Conservation (phyloP, 805 yeast genomes). For the Torulaspora maleeae region DNA sequence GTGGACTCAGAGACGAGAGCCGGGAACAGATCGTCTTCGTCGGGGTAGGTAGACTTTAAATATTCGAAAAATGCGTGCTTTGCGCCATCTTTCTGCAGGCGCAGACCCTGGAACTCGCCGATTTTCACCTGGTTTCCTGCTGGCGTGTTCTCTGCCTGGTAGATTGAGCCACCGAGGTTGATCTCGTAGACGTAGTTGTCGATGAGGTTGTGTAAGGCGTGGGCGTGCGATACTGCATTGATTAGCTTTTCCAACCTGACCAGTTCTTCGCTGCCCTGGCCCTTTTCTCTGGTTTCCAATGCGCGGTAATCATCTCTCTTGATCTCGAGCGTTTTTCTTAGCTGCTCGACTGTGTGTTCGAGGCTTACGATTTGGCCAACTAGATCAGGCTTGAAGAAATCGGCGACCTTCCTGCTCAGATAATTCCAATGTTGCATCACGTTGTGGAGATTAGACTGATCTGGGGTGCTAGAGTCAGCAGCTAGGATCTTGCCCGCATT, state of each 20-base stretch:
- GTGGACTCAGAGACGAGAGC: conserved; percentile 26
- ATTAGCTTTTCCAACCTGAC: conserved; percentile 3
- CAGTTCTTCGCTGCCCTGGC: conserved; percentile 1
- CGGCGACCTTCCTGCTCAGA: conserved; percentile 4
- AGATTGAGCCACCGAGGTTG: conserved; percentile 22
- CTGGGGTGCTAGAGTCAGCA: background rate
- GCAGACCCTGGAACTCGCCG: conserved; percentile 20
- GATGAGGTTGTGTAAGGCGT: conserved; percentile 6
- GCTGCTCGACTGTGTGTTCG: conserved; percentile 2
- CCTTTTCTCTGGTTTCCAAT: background rate
- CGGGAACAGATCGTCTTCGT: conserved; percentile 21
- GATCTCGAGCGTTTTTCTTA: conserved; percentile 1
- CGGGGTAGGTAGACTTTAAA: conserved; percentile 23
- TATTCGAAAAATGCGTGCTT: conserved; percentile 20
- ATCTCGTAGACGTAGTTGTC: conserved; percentile 28
- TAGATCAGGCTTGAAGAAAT: conserved; percentile 10
- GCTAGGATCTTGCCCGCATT: conserved; percentile 17
- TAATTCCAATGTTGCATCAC: conserved; percentile 6
- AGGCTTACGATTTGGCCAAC: conserved; percentile 7
- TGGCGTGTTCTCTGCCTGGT: conserved; percentile 25
- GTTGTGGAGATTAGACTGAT: background rate
- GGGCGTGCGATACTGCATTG: conserved; percentile 3
- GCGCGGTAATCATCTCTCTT: conserved; percentile 7
- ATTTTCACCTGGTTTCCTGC: conserved; percentile 24
- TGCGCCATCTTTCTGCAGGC: conserved; percentile 16